Conservation (phyloP, 1,139 yeast species). For the Taiozyma sp. region DNA sequence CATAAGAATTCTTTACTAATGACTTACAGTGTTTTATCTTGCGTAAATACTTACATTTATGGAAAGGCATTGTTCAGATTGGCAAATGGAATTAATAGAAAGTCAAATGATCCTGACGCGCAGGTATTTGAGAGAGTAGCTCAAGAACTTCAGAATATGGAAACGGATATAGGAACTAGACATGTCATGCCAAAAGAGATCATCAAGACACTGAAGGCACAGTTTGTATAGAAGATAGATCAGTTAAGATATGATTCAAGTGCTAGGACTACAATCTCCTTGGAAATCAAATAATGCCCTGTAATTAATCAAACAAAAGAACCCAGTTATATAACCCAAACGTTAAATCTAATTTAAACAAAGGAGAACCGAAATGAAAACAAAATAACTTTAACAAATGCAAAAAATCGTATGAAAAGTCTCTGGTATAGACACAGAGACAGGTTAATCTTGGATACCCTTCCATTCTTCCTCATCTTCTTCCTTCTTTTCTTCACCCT, state of each 20-base stretch:
- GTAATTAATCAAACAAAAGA: background rate
- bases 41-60: background rate
- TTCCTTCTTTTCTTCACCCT: constrained; percentile 1
- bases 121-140: background rate
- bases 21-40: background rate
- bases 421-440: background rate
- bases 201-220: background rate
- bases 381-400: background rate
- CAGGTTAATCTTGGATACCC: constrained; percentile 20
- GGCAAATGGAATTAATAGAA: background rate
- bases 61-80: background rate
- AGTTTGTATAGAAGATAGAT: background rate
- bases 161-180: background rate
- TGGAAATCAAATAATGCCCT: background rate
- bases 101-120: background rate
- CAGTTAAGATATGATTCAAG: background rate
- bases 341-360: background rate
- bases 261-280: background rate
- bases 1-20: background rate
- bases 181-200: background rate
- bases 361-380: background rate
- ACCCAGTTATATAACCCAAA: background rate
- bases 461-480: constrained; percentile 18
- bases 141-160: background rate
- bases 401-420: background rate